phyloP scores from a whole-genome alignment of 768 basidiomycete species.

The Russula virescens region DNA sequence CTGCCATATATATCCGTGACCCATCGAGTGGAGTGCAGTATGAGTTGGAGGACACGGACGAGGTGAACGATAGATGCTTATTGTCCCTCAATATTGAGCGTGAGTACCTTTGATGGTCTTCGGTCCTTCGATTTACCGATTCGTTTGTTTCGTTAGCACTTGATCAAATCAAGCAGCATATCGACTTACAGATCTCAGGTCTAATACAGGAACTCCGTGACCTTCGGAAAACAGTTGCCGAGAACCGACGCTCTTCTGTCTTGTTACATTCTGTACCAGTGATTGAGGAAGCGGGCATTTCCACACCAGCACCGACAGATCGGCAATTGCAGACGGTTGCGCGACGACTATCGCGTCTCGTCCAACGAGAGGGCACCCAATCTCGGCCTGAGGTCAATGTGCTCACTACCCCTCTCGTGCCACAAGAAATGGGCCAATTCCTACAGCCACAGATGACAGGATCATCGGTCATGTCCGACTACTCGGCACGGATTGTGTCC shows the following conservation, averaged over 20 bases:
- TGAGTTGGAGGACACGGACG: conserved; percentile 91
- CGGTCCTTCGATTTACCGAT: background rate
- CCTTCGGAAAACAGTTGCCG: conserved; percentile 59
- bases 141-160: conserved; percentile 51
- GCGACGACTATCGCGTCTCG: conserved; percentile 65
- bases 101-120: conserved; percentile 41
- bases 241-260: conserved; percentile 47
- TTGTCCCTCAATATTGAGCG: conserved; percentile 95
- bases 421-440: conserved; percentile 64
- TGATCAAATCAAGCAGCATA: conserved; percentile 98
- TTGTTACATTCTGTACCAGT: conserved; percentile 40
- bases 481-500: conserved; percentile 63
- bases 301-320: conserved; percentile 63
- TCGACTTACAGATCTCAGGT: conserved; percentile 82
- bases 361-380: conserved; percentile 35
- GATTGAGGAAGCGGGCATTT: conserved; percentile 55
- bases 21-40: conserved; percentile 90
- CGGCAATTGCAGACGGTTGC: conserved; percentile 69
- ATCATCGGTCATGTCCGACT: conserved; percentile 65
- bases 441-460: conserved; percentile 66
- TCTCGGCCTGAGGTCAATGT: conserved; percentile 28
- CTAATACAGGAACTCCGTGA: conserved; percentile 90
- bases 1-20: conserved; percentile 93
- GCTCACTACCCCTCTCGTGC: conserved; percentile 36
- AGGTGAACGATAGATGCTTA: conserved; percentile 82